A percentile compares a stretch with the other conserved stretches of the same genome.
Evolutionary conservation across 495 filamentous ascomycete genomes (phyloP).

Genomic region (Lasiosphaeriaceae sp.): DNA sequence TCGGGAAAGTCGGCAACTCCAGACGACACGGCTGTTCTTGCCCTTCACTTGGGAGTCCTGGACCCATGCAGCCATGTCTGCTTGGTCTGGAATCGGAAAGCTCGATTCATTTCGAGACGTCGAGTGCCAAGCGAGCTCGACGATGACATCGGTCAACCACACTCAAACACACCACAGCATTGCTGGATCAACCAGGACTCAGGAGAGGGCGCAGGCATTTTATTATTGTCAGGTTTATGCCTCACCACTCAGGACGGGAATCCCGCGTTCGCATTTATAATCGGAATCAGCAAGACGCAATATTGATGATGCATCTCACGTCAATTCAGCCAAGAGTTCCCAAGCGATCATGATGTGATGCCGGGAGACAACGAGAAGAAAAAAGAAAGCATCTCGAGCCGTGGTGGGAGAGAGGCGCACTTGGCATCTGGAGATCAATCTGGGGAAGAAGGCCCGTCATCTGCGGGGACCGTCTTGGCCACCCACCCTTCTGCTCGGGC

Average conservation of each 20-base stretch:
- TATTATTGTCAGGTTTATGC: not conserved
- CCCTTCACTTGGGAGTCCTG: not conserved
- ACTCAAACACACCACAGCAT: not conserved
- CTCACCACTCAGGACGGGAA: not conserved
- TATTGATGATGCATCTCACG: not conserved
- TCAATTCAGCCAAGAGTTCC: not conserved
- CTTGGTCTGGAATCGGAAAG: too few relatives aligned
- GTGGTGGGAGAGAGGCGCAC: not conserved
- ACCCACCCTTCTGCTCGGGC: too few relatives aligned
- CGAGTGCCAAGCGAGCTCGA: not conserved
- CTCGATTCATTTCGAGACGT: too few relatives aligned
- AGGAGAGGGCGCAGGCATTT: not conserved
- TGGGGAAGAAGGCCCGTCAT: not conserved
- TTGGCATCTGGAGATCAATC: not conserved
- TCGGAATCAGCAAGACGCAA: not conserved
- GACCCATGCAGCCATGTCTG: too few relatives aligned
- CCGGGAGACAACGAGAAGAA: not conserved
- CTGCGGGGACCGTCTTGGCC: not conserved
- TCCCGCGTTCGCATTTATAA: not conserved
- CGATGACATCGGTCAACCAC: not conserved
- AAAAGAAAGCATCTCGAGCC: not conserved
- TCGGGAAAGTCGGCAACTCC: not conserved
- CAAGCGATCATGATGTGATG: not conserved
- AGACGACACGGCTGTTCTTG: not conserved
- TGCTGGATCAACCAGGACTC: too few relatives aligned